Percentiles rank a stretch among this genome's conserved stretches.
phyloP scores from a whole-genome alignment of 208 protist genomes.

The Borovskyia barvae region DNA sequence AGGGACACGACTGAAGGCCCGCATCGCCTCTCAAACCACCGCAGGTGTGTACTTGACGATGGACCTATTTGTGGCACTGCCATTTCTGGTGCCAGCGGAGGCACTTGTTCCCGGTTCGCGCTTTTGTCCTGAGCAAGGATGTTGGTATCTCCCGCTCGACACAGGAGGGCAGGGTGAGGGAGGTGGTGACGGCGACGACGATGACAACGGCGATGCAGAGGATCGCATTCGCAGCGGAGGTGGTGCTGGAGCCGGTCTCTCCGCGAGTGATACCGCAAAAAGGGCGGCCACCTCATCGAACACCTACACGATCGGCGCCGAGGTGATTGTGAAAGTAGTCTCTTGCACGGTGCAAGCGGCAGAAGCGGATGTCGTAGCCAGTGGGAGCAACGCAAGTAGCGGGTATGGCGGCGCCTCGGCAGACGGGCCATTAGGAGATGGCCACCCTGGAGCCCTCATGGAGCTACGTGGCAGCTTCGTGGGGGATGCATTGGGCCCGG shows the following conservation, averaged over 20 bases:
- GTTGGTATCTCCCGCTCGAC: constrained; percentile 76
- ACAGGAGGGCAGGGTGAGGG: constrained; percentile 32
- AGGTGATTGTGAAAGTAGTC: constrained; percentile 66
- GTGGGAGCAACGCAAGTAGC: constrained; percentile 9
- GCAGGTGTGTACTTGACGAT: constrained; percentile 54
- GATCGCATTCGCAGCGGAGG: neutral
- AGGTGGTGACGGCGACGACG: constrained; percentile 9
- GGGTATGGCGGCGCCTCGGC: neutral
- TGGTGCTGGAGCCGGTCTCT: constrained; percentile 1
- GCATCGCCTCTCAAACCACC: constrained; percentile 41
- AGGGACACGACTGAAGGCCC: constrained; percentile 55
- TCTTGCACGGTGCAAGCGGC: constrained; percentile 40
- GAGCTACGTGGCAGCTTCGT: constrained; percentile 65
- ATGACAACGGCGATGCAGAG: neutral
- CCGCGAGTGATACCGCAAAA: constrained; percentile 45
- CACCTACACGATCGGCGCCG: constrained; percentile 59
- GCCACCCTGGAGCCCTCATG: constrained; percentile 34
- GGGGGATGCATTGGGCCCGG: constrained; percentile 69
- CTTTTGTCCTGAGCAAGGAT: constrained; percentile 37
- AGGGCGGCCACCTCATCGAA: constrained; percentile 32
- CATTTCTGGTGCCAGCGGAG: constrained; percentile 54
- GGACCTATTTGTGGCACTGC: constrained; percentile 59
- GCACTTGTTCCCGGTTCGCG: constrained; percentile 50
- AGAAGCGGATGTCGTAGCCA: constrained; percentile 2
- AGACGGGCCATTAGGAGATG: neutral